Percentiles rank a stretch among this genome's conserved stretches.
Conservation (phyloP, 345 rosid genomes). For the Hirschfeldia incana region DNA sequence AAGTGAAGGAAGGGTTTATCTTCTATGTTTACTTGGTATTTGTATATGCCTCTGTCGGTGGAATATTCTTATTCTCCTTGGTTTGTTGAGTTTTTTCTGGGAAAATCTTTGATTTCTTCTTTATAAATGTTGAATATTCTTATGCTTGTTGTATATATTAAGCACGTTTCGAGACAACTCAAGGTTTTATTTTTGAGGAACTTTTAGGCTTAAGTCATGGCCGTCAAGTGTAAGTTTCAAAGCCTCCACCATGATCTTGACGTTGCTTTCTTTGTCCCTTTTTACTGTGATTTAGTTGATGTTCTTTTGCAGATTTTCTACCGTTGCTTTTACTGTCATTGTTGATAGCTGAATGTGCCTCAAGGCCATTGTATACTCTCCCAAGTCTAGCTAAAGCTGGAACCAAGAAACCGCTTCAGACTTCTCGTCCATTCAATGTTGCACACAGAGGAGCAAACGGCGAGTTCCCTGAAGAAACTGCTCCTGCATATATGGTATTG, state of each 20-base stretch:
- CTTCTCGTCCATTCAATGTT: slow-evolving; percentile 83
- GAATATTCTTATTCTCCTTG: no score
- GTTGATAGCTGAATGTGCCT: slow-evolving; percentile 51
- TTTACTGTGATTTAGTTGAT: not conserved
- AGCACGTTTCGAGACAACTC: not conserved
- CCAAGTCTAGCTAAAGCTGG: slow-evolving; percentile 54
- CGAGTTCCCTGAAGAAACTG: slow-evolving; percentile 93
- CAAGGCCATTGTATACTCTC: slow-evolving; percentile 81
- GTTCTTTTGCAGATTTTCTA: slow-evolving; percentile 45
- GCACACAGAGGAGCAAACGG: slow-evolving; percentile 98
- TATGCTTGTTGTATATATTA: no score
- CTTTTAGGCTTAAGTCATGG: slow-evolving; percentile 4
- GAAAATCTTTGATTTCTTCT: no score
- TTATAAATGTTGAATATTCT: no score
- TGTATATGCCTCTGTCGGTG: not conserved
- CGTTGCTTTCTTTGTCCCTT: not conserved
- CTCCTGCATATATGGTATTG: slow-evolving; percentile 75
- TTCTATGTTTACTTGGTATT: not conserved
- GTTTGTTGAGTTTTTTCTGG: no score
- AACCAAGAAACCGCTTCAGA: slow-evolving; percentile 64
- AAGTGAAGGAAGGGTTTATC: not conserved
- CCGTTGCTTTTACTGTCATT: slow-evolving; percentile 51
- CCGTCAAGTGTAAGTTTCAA: slow-evolving; percentile 23
- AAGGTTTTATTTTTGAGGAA: not conserved
- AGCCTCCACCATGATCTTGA: not conserved